Conservation (phyloP, 495 filamentous ascomycete species). For the Elaphomyces granulatus region DNA sequence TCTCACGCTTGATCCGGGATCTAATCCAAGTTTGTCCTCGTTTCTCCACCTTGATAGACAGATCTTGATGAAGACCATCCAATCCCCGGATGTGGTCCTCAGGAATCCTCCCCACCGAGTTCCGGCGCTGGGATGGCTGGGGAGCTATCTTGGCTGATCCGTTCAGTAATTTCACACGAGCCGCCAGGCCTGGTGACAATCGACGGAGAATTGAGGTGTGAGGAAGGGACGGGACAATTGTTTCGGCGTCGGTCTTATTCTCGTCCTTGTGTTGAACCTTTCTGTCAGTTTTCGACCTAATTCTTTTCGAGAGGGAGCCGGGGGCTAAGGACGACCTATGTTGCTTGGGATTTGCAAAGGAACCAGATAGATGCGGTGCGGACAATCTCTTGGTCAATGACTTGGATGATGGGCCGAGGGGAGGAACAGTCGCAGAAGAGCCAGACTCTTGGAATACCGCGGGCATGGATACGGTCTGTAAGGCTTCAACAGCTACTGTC, state of each 20-base stretch:
- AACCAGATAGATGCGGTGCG: conserved; percentile 6
- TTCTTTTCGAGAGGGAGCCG: neutral
- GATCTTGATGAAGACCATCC: conserved; percentile 44
- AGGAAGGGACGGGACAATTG: conserved; percentile 9
- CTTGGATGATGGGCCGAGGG: conserved; percentile 9
- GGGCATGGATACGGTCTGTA: conserved; percentile 25
- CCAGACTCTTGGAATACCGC: conserved; percentile 25
- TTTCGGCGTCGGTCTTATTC: conserved; percentile 15
- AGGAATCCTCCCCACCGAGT: conserved; percentile 54
- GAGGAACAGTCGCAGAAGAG: conserved; percentile 19
- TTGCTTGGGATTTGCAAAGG: neutral
- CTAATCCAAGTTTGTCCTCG: conserved; percentile 52
- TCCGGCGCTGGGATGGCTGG: conserved; percentile 22
- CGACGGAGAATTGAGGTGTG: conserved; percentile 29
- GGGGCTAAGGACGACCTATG: neutral
- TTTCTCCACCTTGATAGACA: conserved; percentile 40
- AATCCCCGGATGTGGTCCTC: conserved; percentile 57
- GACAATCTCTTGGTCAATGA: conserved; percentile 11
- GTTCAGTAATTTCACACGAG: conserved; percentile 60
- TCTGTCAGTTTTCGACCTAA: neutral
- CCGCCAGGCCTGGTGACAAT: conserved; percentile 56
- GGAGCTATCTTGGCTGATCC: conserved; percentile 34
- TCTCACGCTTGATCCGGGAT: conserved; percentile 9
- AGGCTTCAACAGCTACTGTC: no score
- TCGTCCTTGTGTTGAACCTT: neutral